Evolutionary conservation across 1,284 basidiomycete genomes (phyloP).

Genomic region (Leccinum fuscescens): DNA sequence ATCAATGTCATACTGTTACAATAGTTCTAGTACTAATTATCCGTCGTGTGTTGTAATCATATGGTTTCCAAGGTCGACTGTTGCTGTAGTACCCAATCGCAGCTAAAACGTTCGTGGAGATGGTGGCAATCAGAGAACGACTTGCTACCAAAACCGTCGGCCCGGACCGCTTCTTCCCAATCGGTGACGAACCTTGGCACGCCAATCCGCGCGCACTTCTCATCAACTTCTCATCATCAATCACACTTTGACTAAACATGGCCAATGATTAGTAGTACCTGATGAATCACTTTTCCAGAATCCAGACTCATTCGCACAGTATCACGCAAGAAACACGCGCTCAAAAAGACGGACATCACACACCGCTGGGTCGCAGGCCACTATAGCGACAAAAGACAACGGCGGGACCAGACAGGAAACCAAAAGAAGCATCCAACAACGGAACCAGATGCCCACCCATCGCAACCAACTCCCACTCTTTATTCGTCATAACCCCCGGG

Average conservation of each 20-base stretch:
- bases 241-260: background rate
- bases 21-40: slow-evolving; percentile 5
- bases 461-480: too few relatives aligned
- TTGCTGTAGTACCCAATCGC: background rate
- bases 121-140: background rate
- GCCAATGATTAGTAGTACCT: too few relatives aligned
- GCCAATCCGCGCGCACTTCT: background rate
- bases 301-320: too few relatives aligned
- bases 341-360: too few relatives aligned
- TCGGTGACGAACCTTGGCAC: slow-evolving; percentile 4
- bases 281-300: too few relatives aligned
- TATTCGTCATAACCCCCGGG: too few relatives aligned
- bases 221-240: background rate
- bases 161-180: slow-evolving; percentile 5
- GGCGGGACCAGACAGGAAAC: too few relatives aligned
- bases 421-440: too few relatives aligned
- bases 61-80: background rate
- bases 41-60: slow-evolving; percentile 10
- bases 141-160: slow-evolving; percentile 4
- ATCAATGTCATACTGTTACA: slow-evolving; percentile 6
- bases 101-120: background rate
- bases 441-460: too few relatives aligned
- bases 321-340: too few relatives aligned
- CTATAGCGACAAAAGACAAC: too few relatives aligned
- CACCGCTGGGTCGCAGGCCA: too few relatives aligned